Base-by-base conservation (phyloP, 345 rosid species). In the Viola odorata region DNA sequence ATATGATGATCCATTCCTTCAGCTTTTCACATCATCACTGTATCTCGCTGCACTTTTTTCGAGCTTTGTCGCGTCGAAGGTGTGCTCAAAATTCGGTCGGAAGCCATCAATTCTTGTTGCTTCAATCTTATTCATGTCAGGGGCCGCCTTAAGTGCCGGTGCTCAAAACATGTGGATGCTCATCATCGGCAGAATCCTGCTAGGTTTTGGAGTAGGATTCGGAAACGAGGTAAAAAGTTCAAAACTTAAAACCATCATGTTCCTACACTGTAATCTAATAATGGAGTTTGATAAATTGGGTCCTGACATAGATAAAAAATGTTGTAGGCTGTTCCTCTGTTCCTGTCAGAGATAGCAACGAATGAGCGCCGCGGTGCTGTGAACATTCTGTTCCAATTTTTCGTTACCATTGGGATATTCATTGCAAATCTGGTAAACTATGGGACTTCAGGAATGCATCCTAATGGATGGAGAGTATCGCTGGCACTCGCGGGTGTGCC, bases 1-100 rank as follows among this genome's bases (percentile, higher is more conserved):
- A 61, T 73, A 60, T 45, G 60, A 73, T 42, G 57, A 69, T 42
- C 70, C 60, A 42, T 9, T 7, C 41, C 74, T 74, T 51, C 73
- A 74, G 56, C 66, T 74, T 4, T 69, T 74, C 67, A 69, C 77
- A 3, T 74, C 77, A 37, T 69, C 70, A 0, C 64, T 69, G 12
- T 69, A 74, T 40, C 56, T 69, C 4, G 69, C 70, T 13, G 70
- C 77, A n/a, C 62, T 69, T 5, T 15, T 69, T 42, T 23, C 67
- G 7, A 69, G 73, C 55, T 74, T 74, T 39, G 51, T 3, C 0
- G 73, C 77, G 5, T 74, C 77, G 6, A 23, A 0, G 15, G 55
- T 39, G 5, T 64, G 77, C 57, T 12, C 44, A n/a, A 60, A 55
- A 15, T 50, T 60, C 11, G 74, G 70, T 16, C 61, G 77, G 7